Evolutionary conservation across 257 asterid genomes (phyloP).

Genomic region (Verbena officinalis): DNA sequence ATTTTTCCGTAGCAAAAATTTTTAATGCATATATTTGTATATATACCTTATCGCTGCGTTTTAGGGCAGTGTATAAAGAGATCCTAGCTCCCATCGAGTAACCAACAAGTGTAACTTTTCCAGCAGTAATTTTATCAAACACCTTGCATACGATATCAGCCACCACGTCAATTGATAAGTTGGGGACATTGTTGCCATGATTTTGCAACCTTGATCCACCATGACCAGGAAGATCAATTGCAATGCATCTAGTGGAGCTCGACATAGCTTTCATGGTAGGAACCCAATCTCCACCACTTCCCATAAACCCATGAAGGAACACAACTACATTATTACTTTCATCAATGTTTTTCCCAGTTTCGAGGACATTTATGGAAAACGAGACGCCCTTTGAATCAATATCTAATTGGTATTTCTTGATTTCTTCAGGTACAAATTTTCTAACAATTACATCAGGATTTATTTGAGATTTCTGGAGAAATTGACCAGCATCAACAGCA

Average conservation of each 20-base stretch:
- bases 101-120: constrained; percentile 74
- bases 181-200: constrained; percentile 40
- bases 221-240: constrained; percentile 96
- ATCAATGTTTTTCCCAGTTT: constrained; percentile 60
- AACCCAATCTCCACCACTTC: constrained; percentile 76
- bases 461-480: constrained; percentile 59
- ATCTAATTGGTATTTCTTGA: constrained; percentile 50
- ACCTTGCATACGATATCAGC: constrained; percentile 58
- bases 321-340: constrained; percentile 62
- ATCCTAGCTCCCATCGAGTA: constrained; percentile 98
- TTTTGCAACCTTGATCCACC: constrained; percentile 65
- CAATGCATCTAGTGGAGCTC: constrained; percentile 70
- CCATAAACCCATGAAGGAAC: constrained; percentile 95
- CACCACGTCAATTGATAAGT: constrained; percentile 64
- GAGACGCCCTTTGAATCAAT: constrained; percentile 52
- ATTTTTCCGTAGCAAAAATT: not conserved
- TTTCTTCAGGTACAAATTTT: constrained; percentile 43
- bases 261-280: constrained; percentile 88
- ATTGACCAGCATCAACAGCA: constrained; percentile 62
- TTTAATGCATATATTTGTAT: not conserved
- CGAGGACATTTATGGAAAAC: constrained; percentile 61
- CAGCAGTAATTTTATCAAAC: constrained; percentile 46
- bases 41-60: constrained; percentile 63
- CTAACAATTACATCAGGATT: constrained; percentile 54
- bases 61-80: constrained; percentile 72